phyloP scores from a whole-genome alignment of 768 basidiomycete species.

The Naganishia kalamii region DNA sequence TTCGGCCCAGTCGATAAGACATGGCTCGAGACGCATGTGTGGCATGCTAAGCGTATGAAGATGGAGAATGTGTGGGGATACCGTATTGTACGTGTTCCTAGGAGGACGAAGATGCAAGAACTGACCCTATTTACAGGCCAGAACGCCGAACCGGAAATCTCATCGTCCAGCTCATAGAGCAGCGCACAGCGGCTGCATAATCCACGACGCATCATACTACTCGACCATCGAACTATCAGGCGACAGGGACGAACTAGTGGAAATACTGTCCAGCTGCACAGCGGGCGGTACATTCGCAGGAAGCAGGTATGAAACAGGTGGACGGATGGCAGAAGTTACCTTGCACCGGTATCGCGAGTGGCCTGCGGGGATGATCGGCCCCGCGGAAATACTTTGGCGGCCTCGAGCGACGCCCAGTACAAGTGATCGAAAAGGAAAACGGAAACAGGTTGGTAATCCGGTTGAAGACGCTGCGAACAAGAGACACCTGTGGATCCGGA shows the following conservation, averaged over 20 bases:
- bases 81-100: conserved; percentile 53
- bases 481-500: conserved; percentile 61
- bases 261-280: conserved; percentile 55
- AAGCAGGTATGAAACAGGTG: conserved; percentile 60
- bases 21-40: conserved; percentile 94
- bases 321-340: conserved; percentile 61
- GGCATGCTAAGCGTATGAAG: conserved; percentile 94
- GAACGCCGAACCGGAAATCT: conserved; percentile 82
- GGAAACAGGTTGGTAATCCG: not conserved
- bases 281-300: conserved; percentile 38
- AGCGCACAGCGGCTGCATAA: conserved; percentile 70
- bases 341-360: conserved; percentile 61
- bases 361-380: conserved; percentile 66
- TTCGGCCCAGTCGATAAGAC: conserved; percentile 63
- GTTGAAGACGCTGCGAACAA: conserved; percentile 26
- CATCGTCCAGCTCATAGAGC: conserved; percentile 89
- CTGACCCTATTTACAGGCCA: conserved; percentile 47
- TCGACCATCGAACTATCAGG: conserved; percentile 69
- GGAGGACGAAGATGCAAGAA: too few relatives aligned
- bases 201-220: conserved; percentile 85
- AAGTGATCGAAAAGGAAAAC: conserved; percentile 17
- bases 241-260: conserved; percentile 54
- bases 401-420: conserved; percentile 38
- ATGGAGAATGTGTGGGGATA: conserved; percentile 93
- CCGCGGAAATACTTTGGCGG: conserved; percentile 68